phyloP scores from a whole-genome alignment of 768 basidiomycete species.

The Boletus fagicola region DNA sequence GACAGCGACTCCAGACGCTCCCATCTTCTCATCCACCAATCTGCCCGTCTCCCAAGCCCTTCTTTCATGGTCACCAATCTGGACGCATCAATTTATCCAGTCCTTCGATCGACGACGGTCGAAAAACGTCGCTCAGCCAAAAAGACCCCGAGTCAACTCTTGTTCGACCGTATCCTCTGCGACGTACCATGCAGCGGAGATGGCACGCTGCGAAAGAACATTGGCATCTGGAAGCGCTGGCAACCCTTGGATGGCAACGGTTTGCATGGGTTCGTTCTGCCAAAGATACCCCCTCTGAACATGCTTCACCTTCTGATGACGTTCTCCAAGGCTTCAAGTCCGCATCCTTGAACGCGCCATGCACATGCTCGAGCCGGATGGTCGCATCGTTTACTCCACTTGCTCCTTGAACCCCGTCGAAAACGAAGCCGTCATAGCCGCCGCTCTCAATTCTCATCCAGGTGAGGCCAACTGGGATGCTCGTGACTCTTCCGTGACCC shows the following conservation, averaged over 20 bases:
- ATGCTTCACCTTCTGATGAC: conserved; percentile 2
- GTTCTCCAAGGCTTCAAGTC: conserved; percentile 68
- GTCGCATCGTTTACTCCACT: conserved; percentile 95
- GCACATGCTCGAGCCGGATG: conserved; percentile 76
- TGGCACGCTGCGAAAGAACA: conserved; percentile 92
- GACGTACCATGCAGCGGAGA: conserved; percentile 99
- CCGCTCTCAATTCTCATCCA: conserved; percentile 68
- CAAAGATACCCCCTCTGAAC: not conserved
- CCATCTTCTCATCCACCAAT: conserved; percentile 96
- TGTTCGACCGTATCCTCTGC: conserved; percentile 92
- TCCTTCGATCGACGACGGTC: conserved; percentile 41
- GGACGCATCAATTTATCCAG: conserved; percentile 85
- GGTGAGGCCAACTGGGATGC: conserved; percentile 39
- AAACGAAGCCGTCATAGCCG: conserved; percentile 93
- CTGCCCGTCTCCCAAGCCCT: conserved; percentile 88
- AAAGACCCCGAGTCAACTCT: conserved; percentile 48
- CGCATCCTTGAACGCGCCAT: conserved; percentile 92
- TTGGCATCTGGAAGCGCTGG: conserved; percentile 95
- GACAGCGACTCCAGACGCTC: conserved; percentile 93
- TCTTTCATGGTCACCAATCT: conserved; percentile 94
- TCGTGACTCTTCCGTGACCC: not conserved
- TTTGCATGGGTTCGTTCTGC: conserved; percentile 66
- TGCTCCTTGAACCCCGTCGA: conserved; percentile 97
- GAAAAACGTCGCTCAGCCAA: conserved; percentile 34
- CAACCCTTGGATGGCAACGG: conserved; percentile 86